Conservation (phyloP, 331 rosid species). For the Stylosanthes scabra region DNA sequence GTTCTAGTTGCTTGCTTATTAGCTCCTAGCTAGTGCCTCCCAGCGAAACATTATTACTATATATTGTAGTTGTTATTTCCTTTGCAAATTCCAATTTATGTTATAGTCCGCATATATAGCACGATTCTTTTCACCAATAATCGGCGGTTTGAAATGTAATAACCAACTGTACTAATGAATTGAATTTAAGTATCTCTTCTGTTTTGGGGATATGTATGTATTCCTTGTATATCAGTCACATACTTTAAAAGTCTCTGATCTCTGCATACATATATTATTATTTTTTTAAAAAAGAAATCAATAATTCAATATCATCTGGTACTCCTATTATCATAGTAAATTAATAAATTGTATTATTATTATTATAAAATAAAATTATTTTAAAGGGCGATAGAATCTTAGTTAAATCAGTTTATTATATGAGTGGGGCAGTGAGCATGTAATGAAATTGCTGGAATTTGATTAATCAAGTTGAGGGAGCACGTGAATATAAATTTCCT, state of each 20-base stretch:
- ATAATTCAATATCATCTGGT: neutral
- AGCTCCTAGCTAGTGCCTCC: constrained; percentile 46
- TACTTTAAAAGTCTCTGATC: too few species aligned
- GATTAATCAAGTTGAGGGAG: constrained; percentile 40
- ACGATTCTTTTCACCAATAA: neutral
- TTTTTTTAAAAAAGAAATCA: neutral
- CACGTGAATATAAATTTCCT: constrained; percentile 54
- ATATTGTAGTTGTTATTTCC: constrained; percentile 29
- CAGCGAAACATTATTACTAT: constrained; percentile 30
- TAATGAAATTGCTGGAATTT: constrained; percentile 23
- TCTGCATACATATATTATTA: neutral
- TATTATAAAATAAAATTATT: too few species aligned
- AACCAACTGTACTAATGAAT: too few species aligned
- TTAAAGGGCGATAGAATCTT: neutral
- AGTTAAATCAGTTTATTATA: neutral
- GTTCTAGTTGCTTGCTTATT: constrained; percentile 30
- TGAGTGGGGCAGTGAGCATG: constrained; percentile 2
- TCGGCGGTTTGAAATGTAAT: neutral
- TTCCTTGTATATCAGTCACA: neutral
- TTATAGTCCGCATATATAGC: too few species aligned
- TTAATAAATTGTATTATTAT: neutral
- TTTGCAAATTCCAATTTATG: constrained; percentile 45
- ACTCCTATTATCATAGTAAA: neutral
- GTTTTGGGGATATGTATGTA: neutral
- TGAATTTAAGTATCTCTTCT: neutral